Evolutionary conservation across 805 yeast species (phyloP), one percentile per base, ranked within the genome.

Genomic region (Candida ovalis): DNA sequence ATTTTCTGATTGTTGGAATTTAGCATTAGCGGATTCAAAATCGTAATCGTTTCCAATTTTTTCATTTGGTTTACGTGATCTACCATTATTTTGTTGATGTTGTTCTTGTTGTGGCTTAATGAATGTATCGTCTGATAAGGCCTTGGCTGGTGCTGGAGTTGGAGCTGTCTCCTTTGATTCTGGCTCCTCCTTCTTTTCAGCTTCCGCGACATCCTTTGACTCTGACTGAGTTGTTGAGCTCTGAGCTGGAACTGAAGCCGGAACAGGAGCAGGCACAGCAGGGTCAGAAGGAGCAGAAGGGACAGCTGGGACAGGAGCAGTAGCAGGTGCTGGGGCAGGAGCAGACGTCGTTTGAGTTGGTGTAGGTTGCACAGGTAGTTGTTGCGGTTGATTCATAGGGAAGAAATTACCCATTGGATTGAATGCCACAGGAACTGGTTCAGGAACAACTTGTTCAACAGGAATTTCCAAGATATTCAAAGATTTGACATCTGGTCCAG

Each of bases 401-500:
- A 51, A 53, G 46, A 45, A 57, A 13, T 46, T 45, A 13, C 44
- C 51, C 45, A 50, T 51, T 36, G 55, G 59, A 37, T 54, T 55
- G 53, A 55, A 53, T n/a, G 54, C 49, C 33, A 63, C 56, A 21
- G 75, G 72, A 47, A 71, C 63, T 10, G 73, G 69, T 38, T 67
- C 78, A 0, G 88, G 85, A 54, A 75, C 74, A 27, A 85, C 86
- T 50, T 80, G 80, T 38, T 81, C 84, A 49, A 83, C 70, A 3
- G 83, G 81, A 33, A 74, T 75, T 53, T 90, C 97, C 60, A 92
- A 75, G 47, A 94, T 94, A 56, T 82, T 81, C 66, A 94, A 75
- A 61, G 87, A 96, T 69, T 88, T 86, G 21, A 94, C 97, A 59
- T 92, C 97, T 23, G 87, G 80, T 35, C 99, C 99, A 57, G 91